Base-by-base conservation (phyloP, 2,329 filamentous ascomycete species). In the Penicillium capsulatum region DNA sequence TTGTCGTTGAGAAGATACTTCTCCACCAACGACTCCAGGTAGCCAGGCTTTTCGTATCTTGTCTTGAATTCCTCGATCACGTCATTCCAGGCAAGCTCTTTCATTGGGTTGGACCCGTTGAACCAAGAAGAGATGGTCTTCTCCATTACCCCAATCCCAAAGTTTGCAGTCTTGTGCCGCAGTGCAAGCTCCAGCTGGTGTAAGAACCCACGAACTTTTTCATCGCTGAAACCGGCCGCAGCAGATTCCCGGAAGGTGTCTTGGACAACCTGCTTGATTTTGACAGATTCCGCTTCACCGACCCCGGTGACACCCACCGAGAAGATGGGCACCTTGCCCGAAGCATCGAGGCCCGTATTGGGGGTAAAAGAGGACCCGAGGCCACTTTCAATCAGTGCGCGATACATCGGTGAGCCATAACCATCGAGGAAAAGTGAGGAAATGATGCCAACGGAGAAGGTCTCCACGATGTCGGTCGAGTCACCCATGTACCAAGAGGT, bases 81-180 rank as follows among this genome's bases (percentile, higher is more conserved):
- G 30, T 92, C 84, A 54, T 95, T 92, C 88, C 90, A 97, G 2
- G 88, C 84, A 24, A 98, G 72, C 9, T 87, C 83, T 50, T 94
- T 83, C 65, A 97, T 94, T 0, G 92, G 91, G 61, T 97, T 87
- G 3, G 89, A 81, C 4, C 91, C 92, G 41, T 92, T 94, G 67
- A 98, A 97, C 92, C 92, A 98, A 43, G 85, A 83, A 2, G 88
- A 84, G 60, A 94, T 86, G 6, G 96, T 75, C 29, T 91, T 81
- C 54, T 95, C 87, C 65, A 98, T 80, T 37, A 97, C 78, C 13
- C 83, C 83, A 75, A 96, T 87, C 10, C 92, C 92, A 59, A 98
- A 98, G 57, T 85, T 89, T 38, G 92, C 87, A 1, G 89, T 96
- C 73, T 97, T 97, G 70, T 98, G 89, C 68, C 96, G 96, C 34